Evolutionary conservation across 139 green algal genomes (phyloP), one percentile per base, ranked within the genome.

Genomic region (Yamagishiella unicocca): DNA sequence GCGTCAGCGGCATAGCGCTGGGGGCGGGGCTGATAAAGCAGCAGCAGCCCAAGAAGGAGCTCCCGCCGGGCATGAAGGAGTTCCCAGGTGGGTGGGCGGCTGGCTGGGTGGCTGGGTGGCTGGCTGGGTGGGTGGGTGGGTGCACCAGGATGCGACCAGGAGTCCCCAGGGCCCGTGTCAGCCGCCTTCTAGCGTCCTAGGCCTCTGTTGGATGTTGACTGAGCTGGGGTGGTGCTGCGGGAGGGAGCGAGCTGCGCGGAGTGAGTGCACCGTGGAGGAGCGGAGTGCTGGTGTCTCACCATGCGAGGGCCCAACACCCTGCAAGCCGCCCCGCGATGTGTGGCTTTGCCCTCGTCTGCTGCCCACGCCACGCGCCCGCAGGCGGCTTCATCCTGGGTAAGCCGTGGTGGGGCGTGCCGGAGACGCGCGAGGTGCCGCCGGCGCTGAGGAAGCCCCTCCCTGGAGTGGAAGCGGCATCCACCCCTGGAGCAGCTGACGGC

Each of bases 371-470:
- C 70, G 25, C 38, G 22, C 43, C 35, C 27, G 1, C 79, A 85
- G 81, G 81, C 31, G 81, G 81, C 81, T 87, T 87, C 46, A 79
- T 87, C 64, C 81, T 87, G 25, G 81, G 81, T 42, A 85, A 85
- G 79, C 79, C 79, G 40, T 85, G 79, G 79, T 85, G 79, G 79
- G 58, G 12, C 24, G 22, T 42, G 17, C 79, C 79, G 7, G 79
- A 75, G 1, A 40, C 62, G 4, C 61, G 43, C 5, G 9, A 7
- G 4, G 79, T 85, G 79, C 38, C 79, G 17, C 10, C 61, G 5
- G 14, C 27, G 1, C 79, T 46, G 61, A 40, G 79, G 31, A 85
- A 75, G 58, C 79, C 79, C 37, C 55, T 85, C 17, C 79, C 79
- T 0, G 37, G 19, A 0, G 8, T 9, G 17, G 54, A 58, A 14